Percentiles rank a stretch among this genome's conserved stretches.
Conservation (phyloP, 331 rosid species). For the Erythrophleum ivorense region DNA sequence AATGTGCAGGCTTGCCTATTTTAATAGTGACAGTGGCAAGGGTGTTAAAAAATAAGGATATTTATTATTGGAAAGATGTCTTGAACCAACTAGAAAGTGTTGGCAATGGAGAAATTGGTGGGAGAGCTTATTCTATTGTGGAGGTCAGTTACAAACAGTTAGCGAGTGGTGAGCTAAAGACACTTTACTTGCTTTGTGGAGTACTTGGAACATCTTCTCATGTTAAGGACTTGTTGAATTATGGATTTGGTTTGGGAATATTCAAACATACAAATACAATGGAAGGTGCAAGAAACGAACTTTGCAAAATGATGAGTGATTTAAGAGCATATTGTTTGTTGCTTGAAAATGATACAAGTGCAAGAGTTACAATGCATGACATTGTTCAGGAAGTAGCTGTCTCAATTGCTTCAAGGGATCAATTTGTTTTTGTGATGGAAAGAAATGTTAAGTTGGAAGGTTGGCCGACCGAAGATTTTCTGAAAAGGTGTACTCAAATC, state of each 20-base stretch:
- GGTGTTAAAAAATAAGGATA: background rate
- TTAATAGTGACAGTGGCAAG: background rate
- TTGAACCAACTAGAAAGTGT: background rate
- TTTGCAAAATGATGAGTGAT: background rate
- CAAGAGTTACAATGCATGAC: background rate
- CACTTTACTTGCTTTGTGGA: slow-evolving; percentile 1
- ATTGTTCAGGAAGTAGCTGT: background rate
- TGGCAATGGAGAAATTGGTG: background rate
- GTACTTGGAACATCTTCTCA: too few relatives aligned
- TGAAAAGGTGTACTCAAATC: background rate
- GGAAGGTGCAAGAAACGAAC: background rate
- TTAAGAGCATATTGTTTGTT: slow-evolving; percentile 3
- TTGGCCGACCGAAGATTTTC: background rate
- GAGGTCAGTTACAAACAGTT: background rate
- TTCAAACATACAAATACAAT: background rate
- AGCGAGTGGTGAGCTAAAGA: background rate
- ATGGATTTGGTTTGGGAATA: background rate
- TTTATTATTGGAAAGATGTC: background rate
- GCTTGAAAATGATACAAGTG: background rate
- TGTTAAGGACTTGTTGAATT: too few relatives aligned
- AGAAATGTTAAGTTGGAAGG: rapidly evolving
- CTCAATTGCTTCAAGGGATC: slow-evolving; percentile 1
- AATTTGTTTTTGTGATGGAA: background rate
- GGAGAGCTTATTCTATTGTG: background rate
- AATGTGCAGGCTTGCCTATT: background rate